These are phyloP conservation scores for Chlorella sp. DNA, from an alignment of 139 green algal genomes.

Conservation along the genomic window DNA sequence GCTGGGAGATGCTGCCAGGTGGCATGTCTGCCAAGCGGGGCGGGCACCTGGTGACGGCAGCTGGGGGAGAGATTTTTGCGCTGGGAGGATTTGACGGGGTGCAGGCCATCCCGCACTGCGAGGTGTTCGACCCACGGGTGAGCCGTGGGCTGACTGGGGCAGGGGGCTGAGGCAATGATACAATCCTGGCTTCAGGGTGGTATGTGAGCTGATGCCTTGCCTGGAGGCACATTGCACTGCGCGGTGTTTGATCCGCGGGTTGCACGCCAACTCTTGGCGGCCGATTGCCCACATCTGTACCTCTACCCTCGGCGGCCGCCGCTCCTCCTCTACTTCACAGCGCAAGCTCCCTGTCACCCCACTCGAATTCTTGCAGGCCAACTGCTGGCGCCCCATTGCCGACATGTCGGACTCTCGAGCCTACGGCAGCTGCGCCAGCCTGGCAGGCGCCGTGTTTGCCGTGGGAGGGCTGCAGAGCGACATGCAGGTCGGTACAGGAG, in stretches of 20 bases:
- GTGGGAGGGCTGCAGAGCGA: constrained; percentile 46
- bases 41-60: constrained; percentile 32
- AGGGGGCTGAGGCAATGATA: too few relatives aligned
- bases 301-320: too few relatives aligned
- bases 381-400: constrained; percentile 30
- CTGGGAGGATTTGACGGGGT: constrained; percentile 41
- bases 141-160: not conserved
- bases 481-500: constrained; percentile 37
- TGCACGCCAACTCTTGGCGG: too few relatives aligned
- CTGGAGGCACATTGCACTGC: too few relatives aligned
- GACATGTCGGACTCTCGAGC: constrained; percentile 32
- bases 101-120: constrained; percentile 38
- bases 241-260: too few relatives aligned
- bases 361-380: not conserved
- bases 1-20: constrained; percentile 27
- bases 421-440: constrained; percentile 34
- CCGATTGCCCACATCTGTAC: too few relatives aligned
- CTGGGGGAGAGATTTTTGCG: constrained; percentile 35
- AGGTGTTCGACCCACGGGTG: constrained; percentile 34
- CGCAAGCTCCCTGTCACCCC: too few relatives aligned
- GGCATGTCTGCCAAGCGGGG: constrained; percentile 35
- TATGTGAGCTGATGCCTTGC: not conserved
- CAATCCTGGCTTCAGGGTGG: too few relatives aligned
- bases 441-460: constrained; percentile 31
- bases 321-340: too few relatives aligned